phyloP scores from a whole-genome alignment of 2,329 filamentous ascomycete species.

The Colletotrichum lentis region DNA sequence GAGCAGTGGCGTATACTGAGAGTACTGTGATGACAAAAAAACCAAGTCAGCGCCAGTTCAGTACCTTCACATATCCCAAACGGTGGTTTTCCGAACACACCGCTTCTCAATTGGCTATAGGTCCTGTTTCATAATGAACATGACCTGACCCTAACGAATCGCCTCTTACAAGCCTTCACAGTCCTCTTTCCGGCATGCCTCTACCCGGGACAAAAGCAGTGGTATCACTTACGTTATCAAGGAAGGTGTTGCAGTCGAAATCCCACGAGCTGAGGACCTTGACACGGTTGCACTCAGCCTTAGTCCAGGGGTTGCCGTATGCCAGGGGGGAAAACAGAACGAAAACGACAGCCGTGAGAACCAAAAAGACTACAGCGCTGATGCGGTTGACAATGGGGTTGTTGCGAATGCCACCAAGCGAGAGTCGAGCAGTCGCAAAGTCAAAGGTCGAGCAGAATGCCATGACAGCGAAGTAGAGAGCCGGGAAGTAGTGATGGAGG shows the following conservation, averaged over 20 bases:
- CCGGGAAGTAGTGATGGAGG: slow-evolving; percentile 97
- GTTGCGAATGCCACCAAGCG: slow-evolving; percentile 71
- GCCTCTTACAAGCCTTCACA: slow-evolving; percentile 3
- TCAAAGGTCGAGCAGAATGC: slow-evolving; percentile 90
- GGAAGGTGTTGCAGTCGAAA: slow-evolving; percentile 97
- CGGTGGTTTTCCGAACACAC: slow-evolving; percentile 10
- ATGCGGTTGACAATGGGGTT: slow-evolving; percentile 77
- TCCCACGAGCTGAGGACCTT: slow-evolving; percentile 94
- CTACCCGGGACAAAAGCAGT: slow-evolving; percentile 49
- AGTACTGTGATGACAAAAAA: slow-evolving; percentile 33
- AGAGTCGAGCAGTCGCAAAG: slow-evolving; percentile 78
- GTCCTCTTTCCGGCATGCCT: slow-evolving; percentile 45
- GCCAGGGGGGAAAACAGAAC: slow-evolving; percentile 85
- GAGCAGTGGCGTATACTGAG: slow-evolving; percentile 29
- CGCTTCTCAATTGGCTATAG: slow-evolving; percentile 31
- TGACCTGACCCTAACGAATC: neutral
- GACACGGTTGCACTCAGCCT: slow-evolving; percentile 81
- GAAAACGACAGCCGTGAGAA: slow-evolving; percentile 78
- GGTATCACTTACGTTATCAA: slow-evolving; percentile 75
- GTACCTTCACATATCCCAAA: neutral
- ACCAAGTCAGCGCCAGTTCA: slow-evolving; percentile 17
- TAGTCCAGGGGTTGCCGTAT: slow-evolving; percentile 95
- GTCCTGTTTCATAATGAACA: neutral
- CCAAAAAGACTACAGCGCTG: slow-evolving; percentile 77
- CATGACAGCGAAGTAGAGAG: slow-evolving; percentile 93